Evolutionary conservation across 352 stramenopile genomes (phyloP), one percentile per base, ranked within the genome.

Genomic region (Globisporangium acanthophoron): DNA sequence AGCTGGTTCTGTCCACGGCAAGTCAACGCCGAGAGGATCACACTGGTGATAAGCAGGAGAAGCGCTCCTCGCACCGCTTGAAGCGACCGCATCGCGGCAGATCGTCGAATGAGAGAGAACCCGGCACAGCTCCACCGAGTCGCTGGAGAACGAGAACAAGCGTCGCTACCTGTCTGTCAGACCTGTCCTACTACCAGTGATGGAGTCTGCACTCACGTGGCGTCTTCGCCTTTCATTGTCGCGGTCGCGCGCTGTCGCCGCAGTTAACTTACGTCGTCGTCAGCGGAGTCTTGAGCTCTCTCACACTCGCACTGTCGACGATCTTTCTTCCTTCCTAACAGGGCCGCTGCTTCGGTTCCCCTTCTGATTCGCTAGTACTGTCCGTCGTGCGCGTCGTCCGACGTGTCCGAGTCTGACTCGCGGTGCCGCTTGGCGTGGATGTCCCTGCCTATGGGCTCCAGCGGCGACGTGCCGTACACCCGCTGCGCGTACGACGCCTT

Each of bases 241-340:
- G 96, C 94, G 57, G 96, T 98, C 96, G 96, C 99, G 2, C 96
- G 96, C 65, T 98, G 41, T 47, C 43, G n/a, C 18, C 43, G 43
- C 11, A 7, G 16, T 48, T 48, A 48, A 48, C 18, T 48, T 48
- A 48, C 7, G 43, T 48, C 43, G 37, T 43, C 37, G 37, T 7
- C 37, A 18, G 37, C 37, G 37, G 8, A 5, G 37, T 18, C 37
- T 2, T 5, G 37, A 43, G 18, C 13, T 48, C 18, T 48, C 18
- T 21, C 43, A 6, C 43, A 24, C 37, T 16, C 37, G 13, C 37
- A 3, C 37, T 43, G 37, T 18, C 37, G 37, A 43, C 37, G 12
- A 43, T 13, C 37, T 18, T 16, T 13, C 37, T 43, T 18, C 18
- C 37, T 37, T 11, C 9, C 9, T 37, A 27, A 27, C 24, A 9